Conservation (phyloP, 1,284 basidiomycete species). For the Ustilago tritici region DNA sequence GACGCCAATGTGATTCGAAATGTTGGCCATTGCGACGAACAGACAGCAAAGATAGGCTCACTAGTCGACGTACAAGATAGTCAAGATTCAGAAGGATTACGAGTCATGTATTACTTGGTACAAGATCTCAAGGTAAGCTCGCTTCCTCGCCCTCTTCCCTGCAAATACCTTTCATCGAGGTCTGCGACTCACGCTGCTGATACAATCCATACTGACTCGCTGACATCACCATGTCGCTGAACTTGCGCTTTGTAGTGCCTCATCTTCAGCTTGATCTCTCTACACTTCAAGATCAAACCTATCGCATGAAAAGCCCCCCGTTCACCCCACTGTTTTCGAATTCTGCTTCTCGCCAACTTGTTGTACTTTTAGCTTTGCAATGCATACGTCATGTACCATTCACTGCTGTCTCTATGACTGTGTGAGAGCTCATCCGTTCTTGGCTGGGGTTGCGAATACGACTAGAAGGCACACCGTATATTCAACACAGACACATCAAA, state of each 20-base stretch:
- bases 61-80: constrained; percentile 96
- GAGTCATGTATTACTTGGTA: constrained; percentile 99
- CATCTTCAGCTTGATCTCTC: constrained; percentile 94
- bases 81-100: constrained; percentile 94
- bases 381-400: neutral
- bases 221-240: neutral
- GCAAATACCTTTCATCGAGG: neutral
- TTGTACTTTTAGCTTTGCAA: constrained; percentile 31
- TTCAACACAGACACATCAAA: neutral
- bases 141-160: neutral
- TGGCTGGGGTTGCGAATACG: too few species aligned
- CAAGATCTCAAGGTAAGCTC: constrained; percentile 88
- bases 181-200: neutral
- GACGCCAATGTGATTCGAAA: neutral
- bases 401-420: too few species aligned
- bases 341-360: neutral
- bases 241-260: constrained; percentile 77
- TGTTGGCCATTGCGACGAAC: neutral
- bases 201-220: neutral
- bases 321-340: neutral
- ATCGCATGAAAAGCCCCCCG: constrained; percentile 71
- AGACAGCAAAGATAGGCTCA: constrained; percentile 98
- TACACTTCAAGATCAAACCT: constrained; percentile 99
- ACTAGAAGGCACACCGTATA: neutral
- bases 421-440: neutral